Evolutionary conservation across 208 protist genomes (phyloP).

Genomic region (Acanthamoeba healyi): DNA sequence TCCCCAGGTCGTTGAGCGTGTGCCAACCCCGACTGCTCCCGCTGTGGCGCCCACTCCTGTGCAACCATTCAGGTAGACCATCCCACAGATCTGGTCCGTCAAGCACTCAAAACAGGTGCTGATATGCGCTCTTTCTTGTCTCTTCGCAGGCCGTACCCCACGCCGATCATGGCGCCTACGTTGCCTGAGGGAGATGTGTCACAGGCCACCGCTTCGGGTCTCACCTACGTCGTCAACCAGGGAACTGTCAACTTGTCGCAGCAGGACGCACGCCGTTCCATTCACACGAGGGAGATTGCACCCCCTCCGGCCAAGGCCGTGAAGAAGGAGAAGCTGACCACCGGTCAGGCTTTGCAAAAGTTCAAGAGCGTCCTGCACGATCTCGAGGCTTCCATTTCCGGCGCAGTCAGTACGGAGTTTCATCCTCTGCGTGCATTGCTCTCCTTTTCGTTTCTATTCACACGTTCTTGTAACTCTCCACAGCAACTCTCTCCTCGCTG

Average conservation of each 20-base stretch:
- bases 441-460: background rate
- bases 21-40: background rate
- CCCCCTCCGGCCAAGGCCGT: constrained; percentile 27
- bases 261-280: constrained; percentile 63
- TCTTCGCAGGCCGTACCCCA: constrained; percentile 2
- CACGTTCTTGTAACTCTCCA: background rate
- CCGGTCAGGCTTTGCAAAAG: constrained; percentile 89
- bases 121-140: background rate
- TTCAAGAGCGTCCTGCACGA: constrained; percentile 83
- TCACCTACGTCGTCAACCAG: constrained; percentile 73
- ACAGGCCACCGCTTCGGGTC: background rate
- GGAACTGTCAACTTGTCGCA: constrained; percentile 69
- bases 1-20: background rate
- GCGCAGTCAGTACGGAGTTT: background rate
- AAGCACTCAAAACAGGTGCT: background rate
- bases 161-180: background rate
- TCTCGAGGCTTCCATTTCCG: background rate
- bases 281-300: constrained; percentile 44
- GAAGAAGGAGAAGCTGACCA: constrained; percentile 80
- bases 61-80: background rate
- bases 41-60: background rate
- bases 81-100: background rate
- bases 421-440: background rate
- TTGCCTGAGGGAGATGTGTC: background rate
- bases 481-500: constrained; percentile 4